These are phyloP conservation scores for Pilatotrama ljubarskyi DNA, from an alignment of 768 basidiomycete genomes.

Conservation along the genomic window DNA sequence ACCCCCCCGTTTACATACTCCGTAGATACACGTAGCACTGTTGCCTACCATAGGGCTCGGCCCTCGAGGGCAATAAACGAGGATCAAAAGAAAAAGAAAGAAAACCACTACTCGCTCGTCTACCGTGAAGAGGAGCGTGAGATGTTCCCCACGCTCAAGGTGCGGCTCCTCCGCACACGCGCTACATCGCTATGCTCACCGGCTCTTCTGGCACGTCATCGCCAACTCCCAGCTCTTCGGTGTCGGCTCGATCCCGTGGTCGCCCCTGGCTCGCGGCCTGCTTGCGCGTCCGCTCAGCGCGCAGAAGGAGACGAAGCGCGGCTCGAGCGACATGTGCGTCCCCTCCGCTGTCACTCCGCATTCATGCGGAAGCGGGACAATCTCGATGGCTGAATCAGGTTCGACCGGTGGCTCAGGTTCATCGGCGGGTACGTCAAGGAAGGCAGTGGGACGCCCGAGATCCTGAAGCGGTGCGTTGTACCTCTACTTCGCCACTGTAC, in stretches of 20 bases:
- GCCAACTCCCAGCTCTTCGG: constrained; percentile 23
- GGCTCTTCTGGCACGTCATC: background rate
- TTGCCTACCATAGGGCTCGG: too few relatives aligned
- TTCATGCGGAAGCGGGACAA: background rate
- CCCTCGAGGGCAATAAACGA: too few relatives aligned
- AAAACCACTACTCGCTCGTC: constrained; percentile 56
- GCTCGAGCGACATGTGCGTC: constrained; percentile 27
- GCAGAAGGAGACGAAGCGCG: constrained; percentile 27
- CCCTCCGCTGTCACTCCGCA: background rate
- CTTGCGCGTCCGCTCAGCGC: constrained; percentile 29
- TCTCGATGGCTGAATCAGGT: background rate
- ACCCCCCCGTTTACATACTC: too few relatives aligned
- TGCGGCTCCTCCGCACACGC: constrained; percentile 15
- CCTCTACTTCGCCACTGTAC: background rate
- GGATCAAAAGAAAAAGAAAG: too few relatives aligned
- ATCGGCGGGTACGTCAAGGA: constrained; percentile 18
- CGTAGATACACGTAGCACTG: too few relatives aligned
- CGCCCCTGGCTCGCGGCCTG: constrained; percentile 36
- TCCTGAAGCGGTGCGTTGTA: constrained; percentile 21
- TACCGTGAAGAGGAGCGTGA: constrained; percentile 65
- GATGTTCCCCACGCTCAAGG: constrained; percentile 52
- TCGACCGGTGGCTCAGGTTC: background rate
- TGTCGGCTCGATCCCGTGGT: constrained; percentile 40
- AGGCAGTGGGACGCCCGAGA: constrained; percentile 17
- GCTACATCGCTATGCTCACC: too few relatives aligned